Base-by-base conservation (phyloP, 75 land plant genomes). In the Isoetes taiwanensis region DNA sequence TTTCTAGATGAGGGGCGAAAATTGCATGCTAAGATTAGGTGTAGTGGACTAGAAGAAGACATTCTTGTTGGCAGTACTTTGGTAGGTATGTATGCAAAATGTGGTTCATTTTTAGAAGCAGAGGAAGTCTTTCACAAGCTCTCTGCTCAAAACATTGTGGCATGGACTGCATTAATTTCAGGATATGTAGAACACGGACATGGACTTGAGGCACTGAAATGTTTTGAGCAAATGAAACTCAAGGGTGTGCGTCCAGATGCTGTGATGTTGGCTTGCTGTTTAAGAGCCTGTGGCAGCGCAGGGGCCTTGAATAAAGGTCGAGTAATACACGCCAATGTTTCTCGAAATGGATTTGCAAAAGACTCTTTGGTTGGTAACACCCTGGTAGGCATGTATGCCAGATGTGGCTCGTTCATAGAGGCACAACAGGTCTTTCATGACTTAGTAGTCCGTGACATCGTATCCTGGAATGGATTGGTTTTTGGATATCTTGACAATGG, bases 1-100 rank as follows among this genome's bases (percentile, higher is more conserved):
- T n/a, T n/a, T n/a, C 29, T 65, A 14, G 42, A 42, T 4, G 16
- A 61, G 50, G 76, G 73, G 1, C 56, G 54, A 57, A 9, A 12
- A 23, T 62, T 80, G 10, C 77, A 78, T 60, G 73, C 65, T 10
- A 29, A 38, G n/a, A 38, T 70, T 3, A 17, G 63, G 32, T 57
- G 41, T 32, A 43, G 29, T 28, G 64, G 62, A 4, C 43, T 61
- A 30, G 23, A 48, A 8, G 12, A 25, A 6, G 72, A 78, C 61
- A 31, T 32, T 4, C 46, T 53, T 43, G 29, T 75, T 19, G 67
- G 63, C 27, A 56, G 62, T n/a, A 38, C 66, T 2, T 62, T 77
- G 16, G 19, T 77, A 10, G 64, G 42, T 41, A 59, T 77, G 69
- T 77, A 77, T 52, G 31, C 57, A 12, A 72, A 65, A 38, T 72